These are phyloP conservation scores for Ogataea zsoltii DNA, from an alignment of 805 yeast genomes.

Conservation along the genomic window DNA sequence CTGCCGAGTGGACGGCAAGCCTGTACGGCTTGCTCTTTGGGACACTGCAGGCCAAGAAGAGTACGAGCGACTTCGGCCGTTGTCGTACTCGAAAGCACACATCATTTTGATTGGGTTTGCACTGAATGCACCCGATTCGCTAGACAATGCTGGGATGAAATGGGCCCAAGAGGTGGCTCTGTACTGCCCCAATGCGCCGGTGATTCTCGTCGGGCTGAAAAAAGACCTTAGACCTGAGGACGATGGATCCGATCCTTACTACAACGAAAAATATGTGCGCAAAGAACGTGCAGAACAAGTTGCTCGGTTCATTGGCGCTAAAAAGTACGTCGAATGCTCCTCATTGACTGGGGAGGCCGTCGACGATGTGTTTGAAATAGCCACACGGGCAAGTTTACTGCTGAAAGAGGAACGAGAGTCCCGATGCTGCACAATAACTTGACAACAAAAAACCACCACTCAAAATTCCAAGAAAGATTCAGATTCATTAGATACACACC, in stretches of 20 bases:
- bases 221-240: conserved; percentile 64
- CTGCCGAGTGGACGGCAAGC: conserved; percentile 90
- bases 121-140: conserved; percentile 78
- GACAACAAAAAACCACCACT: conserved; percentile 4
- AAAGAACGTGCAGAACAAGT: conserved; percentile 62
- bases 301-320: conserved; percentile 81
- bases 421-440: conserved; percentile 43
- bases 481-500: not conserved
- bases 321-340: conserved; percentile 81
- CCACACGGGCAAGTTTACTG: conserved; percentile 74
- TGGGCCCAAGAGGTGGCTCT: conserved; percentile 85
- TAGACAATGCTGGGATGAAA: conserved; percentile 77
- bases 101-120: conserved; percentile 86
- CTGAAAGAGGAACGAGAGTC: conserved; percentile 47
- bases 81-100: conserved; percentile 85
- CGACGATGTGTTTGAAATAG: conserved; percentile 89
- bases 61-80: conserved; percentile 84
- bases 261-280: conserved; percentile 50
- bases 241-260: conserved; percentile 34
- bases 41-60: conserved; percentile 98
- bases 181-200: conserved; percentile 80
- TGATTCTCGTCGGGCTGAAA: conserved; percentile 79
- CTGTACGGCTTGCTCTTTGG: conserved; percentile 87
- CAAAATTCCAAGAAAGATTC: too few relatives aligned
- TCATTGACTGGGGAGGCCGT: conserved; percentile 94